These are phyloP conservation scores for Neurospora sp. DNA, from an alignment of 495 filamentous ascomycete species.

Conservation along the genomic window DNA sequence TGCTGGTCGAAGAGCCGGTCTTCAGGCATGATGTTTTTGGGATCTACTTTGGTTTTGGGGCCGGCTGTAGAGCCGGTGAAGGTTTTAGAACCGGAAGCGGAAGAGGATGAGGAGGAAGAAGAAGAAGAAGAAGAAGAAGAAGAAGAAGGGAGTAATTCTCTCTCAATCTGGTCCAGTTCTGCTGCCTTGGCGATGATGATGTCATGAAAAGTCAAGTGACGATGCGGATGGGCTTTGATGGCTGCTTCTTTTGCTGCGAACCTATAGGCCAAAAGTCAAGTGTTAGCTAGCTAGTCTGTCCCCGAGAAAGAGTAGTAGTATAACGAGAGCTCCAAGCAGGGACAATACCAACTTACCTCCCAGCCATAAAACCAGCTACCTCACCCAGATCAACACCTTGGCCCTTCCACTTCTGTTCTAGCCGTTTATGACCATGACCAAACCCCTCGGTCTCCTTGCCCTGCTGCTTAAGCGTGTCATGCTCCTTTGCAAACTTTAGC, in stretches of 20 bases:
- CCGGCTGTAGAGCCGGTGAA: background rate
- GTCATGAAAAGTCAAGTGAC: conserved; percentile 34
- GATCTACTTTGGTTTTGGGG: background rate
- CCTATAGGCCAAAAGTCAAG: conserved; percentile 12
- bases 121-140: background rate
- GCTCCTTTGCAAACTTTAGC: background rate
- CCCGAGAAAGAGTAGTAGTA: background rate
- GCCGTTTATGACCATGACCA: background rate
- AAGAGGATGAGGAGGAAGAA: background rate
- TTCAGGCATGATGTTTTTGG: background rate
- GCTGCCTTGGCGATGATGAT: conserved; percentile 28
- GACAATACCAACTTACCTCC: conserved; percentile 30
- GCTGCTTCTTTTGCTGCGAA: conserved; percentile 58
- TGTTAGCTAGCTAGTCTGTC: background rate
- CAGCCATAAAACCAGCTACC: conserved; percentile 36
- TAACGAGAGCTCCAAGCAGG: background rate
- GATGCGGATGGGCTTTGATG: conserved; percentile 47
- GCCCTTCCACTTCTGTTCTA: background rate
- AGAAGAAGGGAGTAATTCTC: background rate
- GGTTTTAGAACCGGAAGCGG: background rate
- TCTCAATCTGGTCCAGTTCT: background rate
- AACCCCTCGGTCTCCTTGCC: background rate
- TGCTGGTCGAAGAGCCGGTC: background rate
- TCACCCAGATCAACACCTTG: conserved; percentile 11
- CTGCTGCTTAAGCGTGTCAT: background rate